These are phyloP conservation scores for Lactarius sanguifluus DNA, from an alignment of 768 basidiomycete genomes.

Conservation along the genomic window DNA sequence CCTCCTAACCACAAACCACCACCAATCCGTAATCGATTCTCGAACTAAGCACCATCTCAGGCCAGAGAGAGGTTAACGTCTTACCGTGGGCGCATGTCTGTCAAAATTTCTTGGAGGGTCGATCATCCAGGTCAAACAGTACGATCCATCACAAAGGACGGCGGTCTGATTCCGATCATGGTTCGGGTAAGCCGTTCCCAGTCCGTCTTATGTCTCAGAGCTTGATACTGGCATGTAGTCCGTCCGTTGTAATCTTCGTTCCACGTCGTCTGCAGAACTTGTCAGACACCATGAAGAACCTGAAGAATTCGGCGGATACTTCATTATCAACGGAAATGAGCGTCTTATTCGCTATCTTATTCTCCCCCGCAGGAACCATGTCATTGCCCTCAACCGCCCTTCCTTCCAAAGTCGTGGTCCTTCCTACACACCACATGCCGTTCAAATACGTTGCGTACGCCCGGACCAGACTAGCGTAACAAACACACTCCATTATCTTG, in stretches of 20 bases:
- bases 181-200: conserved; percentile 71
- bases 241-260: conserved; percentile 86
- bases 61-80: conserved; percentile 91
- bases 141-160: conserved; percentile 72
- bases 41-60: conserved; percentile 41
- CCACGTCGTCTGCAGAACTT: conserved; percentile 81
- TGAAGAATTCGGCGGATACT: conserved; percentile 98
- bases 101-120: conserved; percentile 83
- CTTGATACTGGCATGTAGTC: conserved; percentile 51
- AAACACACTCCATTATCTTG: conserved; percentile 96
- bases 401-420: conserved; percentile 92
- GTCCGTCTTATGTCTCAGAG: background rate
- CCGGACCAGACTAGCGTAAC: conserved; percentile 91
- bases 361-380: conserved; percentile 93
- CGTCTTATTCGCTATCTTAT: conserved; percentile 97
- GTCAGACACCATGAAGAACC: conserved; percentile 93
- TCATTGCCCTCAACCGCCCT: conserved; percentile 87
- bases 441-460: conserved; percentile 93
- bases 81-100: conserved; percentile 87
- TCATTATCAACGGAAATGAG: conserved; percentile 98
- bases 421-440: conserved; percentile 91
- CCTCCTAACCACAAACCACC: background rate
- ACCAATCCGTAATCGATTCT: background rate
- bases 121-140: conserved; percentile 61
- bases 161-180: conserved; percentile 95